Percentiles rank a stretch among this genome's conserved stretches.
Conservation (phyloP, 2,329 filamentous ascomycete species). For the Fusarium pseudonygamai region DNA sequence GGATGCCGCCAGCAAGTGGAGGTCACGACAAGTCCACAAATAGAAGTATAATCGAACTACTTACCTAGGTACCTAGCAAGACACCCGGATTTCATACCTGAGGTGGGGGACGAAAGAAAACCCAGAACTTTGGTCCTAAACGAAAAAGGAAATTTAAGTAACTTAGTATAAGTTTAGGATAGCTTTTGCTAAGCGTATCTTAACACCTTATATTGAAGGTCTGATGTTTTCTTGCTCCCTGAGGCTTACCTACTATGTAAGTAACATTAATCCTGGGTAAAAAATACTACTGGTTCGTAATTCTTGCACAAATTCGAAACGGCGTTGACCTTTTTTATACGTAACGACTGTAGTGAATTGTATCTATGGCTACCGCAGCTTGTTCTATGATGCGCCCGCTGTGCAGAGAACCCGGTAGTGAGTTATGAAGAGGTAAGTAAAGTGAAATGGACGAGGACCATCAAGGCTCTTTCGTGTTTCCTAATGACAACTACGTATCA, state of each 20-base stretch:
- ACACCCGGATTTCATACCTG: not conserved
- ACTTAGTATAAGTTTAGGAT: not conserved
- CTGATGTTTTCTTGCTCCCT: not conserved
- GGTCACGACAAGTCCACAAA: not conserved
- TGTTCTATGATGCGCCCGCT: not conserved
- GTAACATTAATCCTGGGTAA: not conserved
- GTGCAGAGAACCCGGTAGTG: not conserved
- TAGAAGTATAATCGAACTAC: not conserved
- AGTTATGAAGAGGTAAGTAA: not conserved
- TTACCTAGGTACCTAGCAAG: not conserved
- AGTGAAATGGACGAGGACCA: not conserved
- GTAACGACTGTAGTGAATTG: not conserved
- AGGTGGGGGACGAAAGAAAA: not conserved
- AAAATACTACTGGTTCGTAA: not conserved
- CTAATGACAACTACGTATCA: not conserved
- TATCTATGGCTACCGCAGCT: not conserved
- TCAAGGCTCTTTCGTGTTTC: not conserved
- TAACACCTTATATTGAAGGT: not conserved
- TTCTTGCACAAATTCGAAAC: not conserved
- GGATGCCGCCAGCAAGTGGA: not conserved
- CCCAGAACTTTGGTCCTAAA: not conserved
- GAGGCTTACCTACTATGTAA: not conserved
- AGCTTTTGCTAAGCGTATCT: not conserved
- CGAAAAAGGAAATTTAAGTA: not conserved
- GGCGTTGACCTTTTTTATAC: not conserved